Conservation (phyloP, 257 asterid species). For the Jasminum sambac region DNA sequence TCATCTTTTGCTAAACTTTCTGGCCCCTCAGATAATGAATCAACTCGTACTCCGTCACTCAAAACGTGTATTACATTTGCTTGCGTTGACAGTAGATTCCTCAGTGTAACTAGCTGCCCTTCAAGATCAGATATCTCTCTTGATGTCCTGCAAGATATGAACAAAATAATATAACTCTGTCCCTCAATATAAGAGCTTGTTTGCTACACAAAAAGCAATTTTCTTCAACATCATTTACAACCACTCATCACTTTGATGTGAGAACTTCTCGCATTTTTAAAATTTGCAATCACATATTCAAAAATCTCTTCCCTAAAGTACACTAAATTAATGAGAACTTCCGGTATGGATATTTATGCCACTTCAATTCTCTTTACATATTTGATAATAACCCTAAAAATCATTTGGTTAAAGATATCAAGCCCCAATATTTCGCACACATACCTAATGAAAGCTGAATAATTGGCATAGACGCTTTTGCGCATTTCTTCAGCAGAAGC, state of each 20-base stretch:
- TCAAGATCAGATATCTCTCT: constrained; percentile 90
- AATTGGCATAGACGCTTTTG: constrained; percentile 86
- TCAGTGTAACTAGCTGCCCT: constrained; percentile 84
- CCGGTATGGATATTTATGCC: not conserved
- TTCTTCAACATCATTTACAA: too few relatives aligned
- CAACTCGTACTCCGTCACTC: constrained; percentile 71
- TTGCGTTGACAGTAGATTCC: constrained; percentile 64
- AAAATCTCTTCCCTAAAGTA: too few relatives aligned
- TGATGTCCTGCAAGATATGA: constrained; percentile 61
- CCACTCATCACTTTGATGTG: too few relatives aligned
- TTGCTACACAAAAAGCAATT: too few relatives aligned
- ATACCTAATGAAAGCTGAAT: constrained; percentile 84
- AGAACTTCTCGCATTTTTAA: too few relatives aligned
- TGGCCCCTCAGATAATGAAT: constrained; percentile 46
- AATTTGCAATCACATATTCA: too few relatives aligned
- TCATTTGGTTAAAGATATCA: not conserved
- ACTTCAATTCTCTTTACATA: not conserved
- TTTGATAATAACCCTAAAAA: not conserved
- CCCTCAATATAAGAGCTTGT: constrained; percentile 1
- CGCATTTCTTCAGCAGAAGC: constrained; percentile 98
- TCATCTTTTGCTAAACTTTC: constrained; percentile 40
- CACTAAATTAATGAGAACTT: constrained; percentile 11
- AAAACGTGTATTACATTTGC: constrained; percentile 67
- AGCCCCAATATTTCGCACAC: not conserved
- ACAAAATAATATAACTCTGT: constrained; percentile 21